Percentiles rank a stretch among this genome's conserved stretches.
These are phyloP conservation scores for Annulohypoxylon stygium DNA, from an alignment of 495 filamentous ascomycete species.

Conservation along the genomic window DNA sequence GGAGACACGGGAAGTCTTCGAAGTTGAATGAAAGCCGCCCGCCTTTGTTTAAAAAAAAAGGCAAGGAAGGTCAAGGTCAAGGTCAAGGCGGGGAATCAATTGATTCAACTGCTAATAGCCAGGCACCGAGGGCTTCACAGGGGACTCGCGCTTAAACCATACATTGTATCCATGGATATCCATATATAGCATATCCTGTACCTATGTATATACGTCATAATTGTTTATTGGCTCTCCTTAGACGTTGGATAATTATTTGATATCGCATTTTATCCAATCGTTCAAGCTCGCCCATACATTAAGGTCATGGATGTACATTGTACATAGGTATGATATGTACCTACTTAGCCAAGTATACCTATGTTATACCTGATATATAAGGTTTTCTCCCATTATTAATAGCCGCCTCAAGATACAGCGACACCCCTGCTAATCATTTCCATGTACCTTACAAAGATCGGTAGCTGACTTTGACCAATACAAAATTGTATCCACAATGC, in stretches of 20 bases:
- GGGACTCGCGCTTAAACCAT: conserved; percentile 3
- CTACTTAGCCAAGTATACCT: too few relatives aligned
- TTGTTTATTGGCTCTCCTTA: background rate
- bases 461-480: too few relatives aligned
- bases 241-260: background rate
- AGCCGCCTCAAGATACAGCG: too few relatives aligned
- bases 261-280: conserved; percentile 9
- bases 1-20: background rate
- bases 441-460: too few relatives aligned
- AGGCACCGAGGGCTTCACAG: background rate
- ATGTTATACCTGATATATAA: too few relatives aligned
- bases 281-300: background rate
- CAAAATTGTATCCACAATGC: too few relatives aligned
- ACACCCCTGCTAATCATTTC: too few relatives aligned
- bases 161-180: background rate
- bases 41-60: conserved; percentile 9
- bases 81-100: conserved; percentile 10
- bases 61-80: conserved; percentile 13
- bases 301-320: too few relatives aligned
- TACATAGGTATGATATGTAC: background rate
- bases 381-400: too few relatives aligned
- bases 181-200: background rate
- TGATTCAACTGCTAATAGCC: background rate
- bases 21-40: background rate
- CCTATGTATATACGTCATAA: conserved; percentile 16